Conservation (phyloP, 768 basidiomycete genomes). For the Coprinellus aureogranulatus region DNA sequence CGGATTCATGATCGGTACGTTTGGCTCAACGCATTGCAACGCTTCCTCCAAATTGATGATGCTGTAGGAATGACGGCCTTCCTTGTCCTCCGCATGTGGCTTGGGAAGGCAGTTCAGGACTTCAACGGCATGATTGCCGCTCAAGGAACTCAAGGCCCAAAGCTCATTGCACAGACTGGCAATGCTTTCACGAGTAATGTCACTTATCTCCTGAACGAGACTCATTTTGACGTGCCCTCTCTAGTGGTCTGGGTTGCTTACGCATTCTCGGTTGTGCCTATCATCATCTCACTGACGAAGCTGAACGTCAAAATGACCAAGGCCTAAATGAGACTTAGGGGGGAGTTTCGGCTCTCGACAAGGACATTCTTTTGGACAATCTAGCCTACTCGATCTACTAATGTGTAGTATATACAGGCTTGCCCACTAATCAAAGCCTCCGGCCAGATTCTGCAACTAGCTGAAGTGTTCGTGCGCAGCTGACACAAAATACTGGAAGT, state of each 20-base stretch:
- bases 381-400: background rate
- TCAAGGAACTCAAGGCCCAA: conserved; percentile 52
- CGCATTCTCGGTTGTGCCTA: conserved; percentile 68
- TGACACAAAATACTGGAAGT: too few species aligned
- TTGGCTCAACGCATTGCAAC: conserved; percentile 11
- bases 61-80: conserved; percentile 61
- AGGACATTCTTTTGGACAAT: too few species aligned
- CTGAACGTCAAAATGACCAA: conserved; percentile 53
- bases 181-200: conserved; percentile 80
- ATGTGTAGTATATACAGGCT: background rate
- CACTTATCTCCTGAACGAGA: conserved; percentile 26
- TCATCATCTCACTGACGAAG: conserved; percentile 67
- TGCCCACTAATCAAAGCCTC: too few species aligned
- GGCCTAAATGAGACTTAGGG: too few species aligned
- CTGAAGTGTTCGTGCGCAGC: too few species aligned
- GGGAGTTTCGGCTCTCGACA: too few species aligned
- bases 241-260: conserved; percentile 80
- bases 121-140: conserved; percentile 64
- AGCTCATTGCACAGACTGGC: conserved; percentile 58
- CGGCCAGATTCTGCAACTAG: too few species aligned
- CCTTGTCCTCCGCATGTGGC: conserved; percentile 76
- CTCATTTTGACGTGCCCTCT: conserved; percentile 1
- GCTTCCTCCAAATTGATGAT: background rate
- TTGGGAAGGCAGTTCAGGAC: conserved; percentile 74
- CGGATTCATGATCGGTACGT: conserved; percentile 73